Evolutionary conservation across 371 early-diverging fungal species (phyloP).

Genomic region (Conidiobolus incongruus): DNA sequence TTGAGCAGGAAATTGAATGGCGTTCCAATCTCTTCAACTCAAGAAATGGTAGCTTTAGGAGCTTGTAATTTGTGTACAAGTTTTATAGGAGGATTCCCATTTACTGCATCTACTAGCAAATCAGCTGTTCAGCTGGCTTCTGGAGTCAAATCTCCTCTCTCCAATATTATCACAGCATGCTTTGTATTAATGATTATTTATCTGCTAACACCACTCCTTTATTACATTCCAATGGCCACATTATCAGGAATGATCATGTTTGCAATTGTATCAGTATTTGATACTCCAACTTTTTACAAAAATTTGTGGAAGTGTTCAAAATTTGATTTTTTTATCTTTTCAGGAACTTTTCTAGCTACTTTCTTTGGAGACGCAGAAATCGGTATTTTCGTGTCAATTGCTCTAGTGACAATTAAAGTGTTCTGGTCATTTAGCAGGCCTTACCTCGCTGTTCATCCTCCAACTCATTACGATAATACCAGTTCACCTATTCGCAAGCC

Average conservation of each 20-base stretch:
- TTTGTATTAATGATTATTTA: constrained; percentile 52
- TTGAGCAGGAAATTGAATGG: constrained; percentile 15
- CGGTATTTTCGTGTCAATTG: too few species aligned
- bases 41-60: constrained; percentile 67
- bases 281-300: constrained; percentile 1
- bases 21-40: constrained; percentile 17
- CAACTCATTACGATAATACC: too few species aligned
- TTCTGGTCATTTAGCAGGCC: too few species aligned
- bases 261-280: constrained; percentile 19
- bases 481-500: too few species aligned
- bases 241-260: constrained; percentile 56
- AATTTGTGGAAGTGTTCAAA: constrained; percentile 6
- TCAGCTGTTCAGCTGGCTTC: constrained; percentile 24
- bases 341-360: constrained; percentile 26
- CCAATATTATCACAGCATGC: constrained; percentile 41
- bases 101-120: constrained; percentile 70
- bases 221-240: constrained; percentile 50
- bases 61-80: constrained; percentile 51
- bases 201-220: constrained; percentile 57
- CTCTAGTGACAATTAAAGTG: too few species aligned
- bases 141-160: constrained; percentile 37
- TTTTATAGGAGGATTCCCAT: constrained; percentile 61
- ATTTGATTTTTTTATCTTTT: constrained; percentile 23
- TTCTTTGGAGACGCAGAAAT: too few species aligned
- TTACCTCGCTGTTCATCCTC: too few species aligned